Evolutionary conservation across 2,329 filamentous ascomycete genomes (phyloP).

Genomic region (Moelleriella libera): DNA sequence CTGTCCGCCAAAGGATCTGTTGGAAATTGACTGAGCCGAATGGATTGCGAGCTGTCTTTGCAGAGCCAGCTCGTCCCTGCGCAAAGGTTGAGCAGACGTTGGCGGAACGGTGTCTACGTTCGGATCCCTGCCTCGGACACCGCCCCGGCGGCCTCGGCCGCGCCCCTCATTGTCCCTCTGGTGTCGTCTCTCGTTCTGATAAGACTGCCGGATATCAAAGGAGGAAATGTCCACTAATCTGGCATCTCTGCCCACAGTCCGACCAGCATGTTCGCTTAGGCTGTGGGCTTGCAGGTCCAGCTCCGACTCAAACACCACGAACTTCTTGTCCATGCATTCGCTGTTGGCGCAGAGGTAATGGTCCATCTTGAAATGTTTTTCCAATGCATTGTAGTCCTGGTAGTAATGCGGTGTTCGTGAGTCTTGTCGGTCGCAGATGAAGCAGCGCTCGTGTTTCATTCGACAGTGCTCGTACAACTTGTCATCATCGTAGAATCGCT

Average conservation of each 20-base stretch:
- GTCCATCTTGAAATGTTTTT: conserved; percentile 74
- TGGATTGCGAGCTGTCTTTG: conserved; percentile 88
- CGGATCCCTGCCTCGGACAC: conserved; percentile 61
- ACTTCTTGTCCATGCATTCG: conserved; percentile 93
- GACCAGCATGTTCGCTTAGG: conserved; percentile 72
- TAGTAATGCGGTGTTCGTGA: conserved; percentile 77
- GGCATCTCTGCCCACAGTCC: conserved; percentile 71
- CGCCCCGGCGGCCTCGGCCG: conserved; percentile 20
- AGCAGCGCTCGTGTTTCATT: conserved; percentile 87
- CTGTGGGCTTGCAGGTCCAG: conserved; percentile 93
- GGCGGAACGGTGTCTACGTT: conserved; percentile 68
- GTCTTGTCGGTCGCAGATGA: conserved; percentile 69
- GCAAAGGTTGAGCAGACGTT: conserved; percentile 65
- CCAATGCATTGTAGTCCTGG: conserved; percentile 72
- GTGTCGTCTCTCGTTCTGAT: conserved; percentile 39
- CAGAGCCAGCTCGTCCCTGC: conserved; percentile 79
- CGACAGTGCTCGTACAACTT: conserved; percentile 90
- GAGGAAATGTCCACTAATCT: conserved; percentile 73
- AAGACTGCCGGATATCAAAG: conserved; percentile 67
- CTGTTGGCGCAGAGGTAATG: conserved; percentile 75
- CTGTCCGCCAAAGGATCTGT: conserved; percentile 73
- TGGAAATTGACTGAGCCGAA: conserved; percentile 66
- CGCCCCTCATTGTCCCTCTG: conserved; percentile 23
- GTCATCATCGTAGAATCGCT: conserved; percentile 90
- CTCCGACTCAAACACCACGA: conserved; percentile 89